Evolutionary conservation across 2,329 filamentous ascomycete species (phyloP), one percentile per base, ranked within the genome.

Genomic region (Fusarium euwallaceae): DNA sequence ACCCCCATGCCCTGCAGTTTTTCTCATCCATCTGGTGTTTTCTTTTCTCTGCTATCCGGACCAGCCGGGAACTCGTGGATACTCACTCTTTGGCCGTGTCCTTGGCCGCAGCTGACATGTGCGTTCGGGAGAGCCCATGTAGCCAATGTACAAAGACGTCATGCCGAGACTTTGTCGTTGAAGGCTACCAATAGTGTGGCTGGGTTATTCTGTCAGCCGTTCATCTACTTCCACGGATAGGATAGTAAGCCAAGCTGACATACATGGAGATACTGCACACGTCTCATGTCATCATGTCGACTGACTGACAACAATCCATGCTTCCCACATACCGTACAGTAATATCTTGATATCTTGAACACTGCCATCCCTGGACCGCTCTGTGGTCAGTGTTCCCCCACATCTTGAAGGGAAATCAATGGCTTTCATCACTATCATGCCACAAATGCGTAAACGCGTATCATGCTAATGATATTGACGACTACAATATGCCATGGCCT

Each of bases 81-180:
- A 32, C 32, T 27, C 27, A 27, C 27, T 17, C 4, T 9, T 24
- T 24, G 32, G 45, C 20, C 39, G 20, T 48, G 45, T 36, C 41
- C 39, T 58, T 58, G 55, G 37, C 41, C 29, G 39, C 58, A 45
- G 39, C n/a, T 61, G 29, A 34, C 27, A 45, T 45, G 39, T 61
- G 27, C n/a, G 37, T 29, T 27, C 37, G 58, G 58, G 22, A 29
- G 37, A 10, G 24, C 17, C 27, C 43, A 53, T 53, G 60, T 22
- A 37, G 24, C 5, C 27, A 22, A 62, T 63, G 61, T 55, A 55
- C 27, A 36, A 63, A 63, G 45, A 63, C 61, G 45, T 63, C 45
- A 63, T 63, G 61, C 61, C 61, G 61, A 55, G 37, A 63, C 43
- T 53, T 24, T 24, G 5, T 53, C 16, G 24, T 53, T 29, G 10